Evolutionary conservation across 2,329 filamentous ascomycete genomes (phyloP), one percentile per base, ranked within the genome.

Genomic region (Aspergillus piperis): DNA sequence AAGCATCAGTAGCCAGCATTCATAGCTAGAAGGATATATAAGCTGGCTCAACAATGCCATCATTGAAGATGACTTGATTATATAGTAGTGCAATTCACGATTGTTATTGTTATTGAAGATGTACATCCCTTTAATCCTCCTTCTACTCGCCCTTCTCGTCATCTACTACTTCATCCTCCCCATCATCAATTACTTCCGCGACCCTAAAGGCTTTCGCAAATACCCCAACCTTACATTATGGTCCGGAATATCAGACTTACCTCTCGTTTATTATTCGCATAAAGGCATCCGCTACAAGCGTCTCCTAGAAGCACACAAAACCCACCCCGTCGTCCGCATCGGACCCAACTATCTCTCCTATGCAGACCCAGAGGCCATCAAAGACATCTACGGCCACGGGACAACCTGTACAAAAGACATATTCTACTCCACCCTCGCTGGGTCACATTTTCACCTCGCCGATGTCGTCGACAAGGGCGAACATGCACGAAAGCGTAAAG

Each of bases 401-500:
- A 73, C 74, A 0, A 70, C 66, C 41, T 76, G 73, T 36, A 67
- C 61, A 41, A 79, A 78, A 41, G 77, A 77, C 60, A 58, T 25
- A 8, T 53, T 53, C 2, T 53, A 53, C 8, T 39, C 57, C 5
- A 65, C 70, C 2, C 61, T 69, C 4, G 60, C 66, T 4, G 75
- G 75, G 1, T 66, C 67, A 0, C 74, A 78, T 51, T 66, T 62
- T 36, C 71, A 77, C 59, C 68, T 78, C 0, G 72, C 71, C 13
- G 77, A 78, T 66, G 76, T 77, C 2, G 65, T 76, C 5, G 74
- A 78, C 59, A 77, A 76, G 60, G 56, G 64, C 3, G 73, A 77
- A 1, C 77, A 80, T 59, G 68, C 70, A 0, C 70, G 73, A 0
- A 79, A 79, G 61, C 66, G 77, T 8, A 78, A 77, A 60, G 66